These are phyloP conservation scores for Beauveria sp. DNA, from an alignment of 2,329 filamentous ascomycete genomes.

Conservation along the genomic window DNA sequence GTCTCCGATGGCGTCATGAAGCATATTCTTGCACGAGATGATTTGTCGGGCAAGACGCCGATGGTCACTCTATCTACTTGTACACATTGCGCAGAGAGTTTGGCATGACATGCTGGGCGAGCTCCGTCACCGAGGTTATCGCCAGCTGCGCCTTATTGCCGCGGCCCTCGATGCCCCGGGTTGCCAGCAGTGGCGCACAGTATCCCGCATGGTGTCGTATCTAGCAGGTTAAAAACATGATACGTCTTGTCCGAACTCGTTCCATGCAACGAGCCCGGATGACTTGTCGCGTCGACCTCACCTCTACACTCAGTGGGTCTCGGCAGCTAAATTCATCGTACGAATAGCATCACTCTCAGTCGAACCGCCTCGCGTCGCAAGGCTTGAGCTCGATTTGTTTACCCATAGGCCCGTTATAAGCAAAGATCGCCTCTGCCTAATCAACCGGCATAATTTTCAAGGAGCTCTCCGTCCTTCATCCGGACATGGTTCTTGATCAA, in stretches of 20 bases:
- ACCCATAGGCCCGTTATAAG: neutral
- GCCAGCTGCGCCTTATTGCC: neutral
- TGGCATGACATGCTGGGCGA: neutral
- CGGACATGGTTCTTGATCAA: neutral
- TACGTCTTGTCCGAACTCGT: neutral
- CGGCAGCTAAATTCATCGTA: neutral
- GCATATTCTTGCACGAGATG: neutral
- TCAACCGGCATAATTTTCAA: neutral
- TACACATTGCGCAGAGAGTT: neutral
- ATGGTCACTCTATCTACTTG: neutral
- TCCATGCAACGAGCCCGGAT: neutral
- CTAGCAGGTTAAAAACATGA: neutral
- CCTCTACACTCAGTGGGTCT: neutral
- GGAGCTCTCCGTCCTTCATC: neutral
- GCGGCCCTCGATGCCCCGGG: neutral
- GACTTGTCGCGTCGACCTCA: neutral
- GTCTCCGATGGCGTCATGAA: slow-evolving; percentile 4
- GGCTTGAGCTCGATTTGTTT: neutral
- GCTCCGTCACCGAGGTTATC: neutral
- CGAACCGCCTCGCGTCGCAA: neutral
- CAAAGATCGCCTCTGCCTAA: neutral
- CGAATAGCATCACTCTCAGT: neutral
- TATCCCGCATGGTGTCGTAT: neutral
- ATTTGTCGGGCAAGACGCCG: neutral
- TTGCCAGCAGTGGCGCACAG: neutral